These are phyloP conservation scores for Kwoniella dendrophila DNA, from an alignment of 768 basidiomycete species.

Conservation along the genomic window DNA sequence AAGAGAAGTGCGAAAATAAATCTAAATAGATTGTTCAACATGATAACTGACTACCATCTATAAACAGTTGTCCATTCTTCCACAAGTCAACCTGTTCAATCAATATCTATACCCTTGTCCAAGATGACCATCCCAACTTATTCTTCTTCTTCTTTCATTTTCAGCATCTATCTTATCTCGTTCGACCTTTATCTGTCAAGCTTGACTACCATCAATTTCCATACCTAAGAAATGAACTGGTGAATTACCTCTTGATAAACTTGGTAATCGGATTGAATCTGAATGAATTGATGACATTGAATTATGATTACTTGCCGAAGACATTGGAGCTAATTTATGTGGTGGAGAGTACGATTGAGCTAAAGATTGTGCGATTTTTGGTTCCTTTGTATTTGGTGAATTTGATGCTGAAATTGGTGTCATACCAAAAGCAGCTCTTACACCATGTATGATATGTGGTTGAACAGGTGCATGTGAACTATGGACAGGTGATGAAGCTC, in stretches of 20 bases:
- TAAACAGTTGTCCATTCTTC: not conserved
- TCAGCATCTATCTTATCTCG: no score
- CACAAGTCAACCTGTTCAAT: no score
- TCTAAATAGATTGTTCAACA: no score
- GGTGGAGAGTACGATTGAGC: slow-evolving; percentile 34
- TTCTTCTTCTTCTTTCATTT: not conserved
- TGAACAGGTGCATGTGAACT: slow-evolving; percentile 30
- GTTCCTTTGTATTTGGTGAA: slow-evolving; percentile 15
- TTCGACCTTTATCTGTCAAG: slow-evolving; percentile 23
- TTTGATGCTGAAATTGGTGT: slow-evolving; percentile 65
- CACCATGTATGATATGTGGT: slow-evolving; percentile 62
- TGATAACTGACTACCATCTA: no score
- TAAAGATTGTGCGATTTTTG: slow-evolving; percentile 15
- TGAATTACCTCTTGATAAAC: slow-evolving; percentile 46
- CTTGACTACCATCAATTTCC: slow-evolving; percentile 50
- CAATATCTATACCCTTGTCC: not conserved
- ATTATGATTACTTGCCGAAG: no score
- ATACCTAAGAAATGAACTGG: slow-evolving; percentile 42
- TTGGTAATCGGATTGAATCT: slow-evolving; percentile 38
- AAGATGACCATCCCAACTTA: not conserved
- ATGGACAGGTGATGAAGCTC: slow-evolving; percentile 48
- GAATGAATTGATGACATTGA: no score
- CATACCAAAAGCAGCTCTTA: slow-evolving; percentile 88
- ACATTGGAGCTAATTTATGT: slow-evolving; percentile 40
- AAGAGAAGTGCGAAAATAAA: no score